Evolutionary conservation across 768 basidiomycete genomes (phyloP), one percentile per base, ranked within the genome.

Genomic region (Tylopilus intermedius): DNA sequence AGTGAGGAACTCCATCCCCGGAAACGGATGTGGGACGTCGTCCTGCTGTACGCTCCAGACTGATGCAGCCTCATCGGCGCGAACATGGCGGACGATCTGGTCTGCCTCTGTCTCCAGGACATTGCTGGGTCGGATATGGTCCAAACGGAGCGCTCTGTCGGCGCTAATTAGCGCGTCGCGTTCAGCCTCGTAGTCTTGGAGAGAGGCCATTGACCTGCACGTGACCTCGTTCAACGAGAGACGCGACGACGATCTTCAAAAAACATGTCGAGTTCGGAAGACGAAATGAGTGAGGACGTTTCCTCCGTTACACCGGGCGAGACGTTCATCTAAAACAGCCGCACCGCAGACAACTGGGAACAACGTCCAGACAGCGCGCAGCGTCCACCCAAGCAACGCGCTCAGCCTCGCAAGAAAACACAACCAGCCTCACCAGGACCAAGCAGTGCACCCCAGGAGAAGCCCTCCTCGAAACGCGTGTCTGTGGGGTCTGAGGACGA

Each of bases 1-100:
- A 39, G 83, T 88, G 57, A 88, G 68, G 59, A 88, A 90, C 58
- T 81, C 84, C 85, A 88, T 88, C 40, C 88, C 88, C 21, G 86
- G 86, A 57, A 86, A 89, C 1, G 82, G 74, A 58, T 88, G 80
- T 4, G 76, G 79, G 43, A 81, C 71, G 4, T 74, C 74, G 14
- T 77, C 72, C 54, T 79, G 72, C 22, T 82, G 78, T 43, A 67
- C 68, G 35, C 60, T 73, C 88, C 87, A 89, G n/a, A 88, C 71
- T 0, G 76, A 74, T 22, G 67, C 60, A 0, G 76, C 79, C 59
- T 90, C 87, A 8, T 62, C 53, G 0, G 72, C 66, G 32, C 87
- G 80, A 50, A 90, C 76, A 26, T 66, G 64, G 21, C 84, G 74
- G 32, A 84, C 63, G 47, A 82, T 72, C 49, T 67, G 65, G 56